These are phyloP conservation scores for Cercospora zeina DNA, from an alignment of 2,329 filamentous ascomycete genomes.

Conservation along the genomic window DNA sequence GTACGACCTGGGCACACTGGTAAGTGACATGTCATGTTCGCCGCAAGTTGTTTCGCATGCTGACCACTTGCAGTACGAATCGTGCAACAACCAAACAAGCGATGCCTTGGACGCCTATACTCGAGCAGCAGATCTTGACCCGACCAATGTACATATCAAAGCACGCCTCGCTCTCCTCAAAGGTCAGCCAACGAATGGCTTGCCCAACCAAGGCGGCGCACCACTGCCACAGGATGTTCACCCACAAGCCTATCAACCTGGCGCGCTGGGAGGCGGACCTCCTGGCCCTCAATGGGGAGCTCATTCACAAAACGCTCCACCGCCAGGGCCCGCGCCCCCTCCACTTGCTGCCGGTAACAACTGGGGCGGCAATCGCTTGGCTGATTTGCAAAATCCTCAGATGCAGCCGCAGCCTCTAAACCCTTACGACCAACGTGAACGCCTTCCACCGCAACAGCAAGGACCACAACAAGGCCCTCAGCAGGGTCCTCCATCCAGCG, in stretches of 20 bases:
- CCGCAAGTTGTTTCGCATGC: slow-evolving; percentile 16
- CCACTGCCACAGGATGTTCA: slow-evolving; percentile 96
- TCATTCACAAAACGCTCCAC: slow-evolving; percentile 65
- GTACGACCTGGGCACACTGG: slow-evolving; percentile 95
- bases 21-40: slow-evolving; percentile 53
- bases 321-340: slow-evolving; percentile 64
- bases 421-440: slow-evolving; percentile 77
- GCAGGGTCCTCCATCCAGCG: slow-evolving; percentile 29
- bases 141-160: slow-evolving; percentile 92
- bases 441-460: slow-evolving; percentile 66
- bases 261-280: slow-evolving; percentile 72
- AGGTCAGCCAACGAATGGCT: slow-evolving; percentile 68
- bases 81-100: slow-evolving; percentile 96
- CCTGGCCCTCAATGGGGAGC: slow-evolving; percentile 88
- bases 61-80: slow-evolving; percentile 73
- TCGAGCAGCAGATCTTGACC: slow-evolving; percentile 90
- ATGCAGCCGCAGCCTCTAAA: slow-evolving; percentile 68
- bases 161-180: slow-evolving; percentile 86
- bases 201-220: slow-evolving; percentile 69
- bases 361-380: slow-evolving; percentile 68
- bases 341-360: slow-evolving; percentile 53
- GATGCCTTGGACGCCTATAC: slow-evolving; percentile 96
- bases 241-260: slow-evolving; percentile 85
- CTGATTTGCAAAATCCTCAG: slow-evolving; percentile 68
- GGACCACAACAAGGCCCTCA: slow-evolving; percentile 43